phyloP scores from a whole-genome alignment of 139 green algal species.

The Prasinococcaceae sp. region DNA sequence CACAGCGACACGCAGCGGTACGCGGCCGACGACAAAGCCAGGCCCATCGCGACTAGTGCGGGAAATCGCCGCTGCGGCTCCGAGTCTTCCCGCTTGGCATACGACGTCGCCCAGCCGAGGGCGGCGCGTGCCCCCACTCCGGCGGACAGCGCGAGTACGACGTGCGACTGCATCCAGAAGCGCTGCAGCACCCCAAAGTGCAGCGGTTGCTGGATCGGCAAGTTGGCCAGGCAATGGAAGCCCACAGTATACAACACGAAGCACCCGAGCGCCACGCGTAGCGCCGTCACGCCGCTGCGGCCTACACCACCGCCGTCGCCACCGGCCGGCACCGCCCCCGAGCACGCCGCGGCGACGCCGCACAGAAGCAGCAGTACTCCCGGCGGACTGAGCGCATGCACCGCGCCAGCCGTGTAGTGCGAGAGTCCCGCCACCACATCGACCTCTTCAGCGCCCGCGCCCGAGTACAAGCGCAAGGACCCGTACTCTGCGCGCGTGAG shows the following conservation, averaged over 20 bases:
- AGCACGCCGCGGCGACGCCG: too few species aligned
- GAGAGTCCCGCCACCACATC: background rate
- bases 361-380: too few species aligned
- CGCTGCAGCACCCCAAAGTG: conserved; percentile 13
- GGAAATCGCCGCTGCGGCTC: background rate
- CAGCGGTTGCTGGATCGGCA: conserved; percentile 9
- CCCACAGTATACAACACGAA: conserved; percentile 5
- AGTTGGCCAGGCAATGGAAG: conserved; percentile 12
- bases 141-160: background rate
- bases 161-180: conserved; percentile 7
- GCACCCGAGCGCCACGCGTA: background rate
- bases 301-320: background rate
- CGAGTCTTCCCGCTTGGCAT: too few species aligned
- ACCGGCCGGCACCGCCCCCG: background rate
- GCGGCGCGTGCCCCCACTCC: too few species aligned
- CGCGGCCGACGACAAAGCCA: too few species aligned
- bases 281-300: background rate
- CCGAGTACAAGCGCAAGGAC: conserved; percentile 9
- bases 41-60: too few species aligned
- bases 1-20: too few species aligned
- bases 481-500: conserved; percentile 15
- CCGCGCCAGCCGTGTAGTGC: background rate
- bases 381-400: too few species aligned
- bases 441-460: background rate
- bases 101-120: background rate